Evolutionary conservation across 805 yeast genomes (phyloP).

Genomic region (Cyberlindnera xishuangbannaensis): DNA sequence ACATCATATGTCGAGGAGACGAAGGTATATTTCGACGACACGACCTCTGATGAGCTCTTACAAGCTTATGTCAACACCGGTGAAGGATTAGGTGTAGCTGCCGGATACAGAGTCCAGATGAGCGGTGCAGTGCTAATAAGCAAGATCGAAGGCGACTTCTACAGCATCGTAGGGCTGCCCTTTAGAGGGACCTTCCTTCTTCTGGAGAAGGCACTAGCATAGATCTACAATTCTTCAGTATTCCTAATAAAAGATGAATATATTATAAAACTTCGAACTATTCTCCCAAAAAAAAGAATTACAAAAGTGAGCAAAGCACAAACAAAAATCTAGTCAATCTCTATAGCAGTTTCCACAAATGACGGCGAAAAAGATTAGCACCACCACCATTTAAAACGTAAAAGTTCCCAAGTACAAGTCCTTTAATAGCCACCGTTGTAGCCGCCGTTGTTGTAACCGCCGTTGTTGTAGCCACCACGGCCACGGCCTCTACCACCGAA

Average conservation of each 20-base stretch:
- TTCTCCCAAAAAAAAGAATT: too few relatives aligned
- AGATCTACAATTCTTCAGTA: too few relatives aligned
- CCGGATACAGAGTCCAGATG: conserved; percentile 86
- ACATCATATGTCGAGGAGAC: conserved; percentile 37
- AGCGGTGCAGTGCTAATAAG: conserved; percentile 60
- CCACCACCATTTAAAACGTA: too few relatives aligned
- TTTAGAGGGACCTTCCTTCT: conserved; percentile 47
- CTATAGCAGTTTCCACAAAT: background rate
- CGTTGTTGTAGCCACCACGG: conserved; percentile 6
- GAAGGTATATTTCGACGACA: conserved; percentile 33
- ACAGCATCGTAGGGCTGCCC: conserved; percentile 87
- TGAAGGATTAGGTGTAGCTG: conserved; percentile 83
- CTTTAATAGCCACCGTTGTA: too few relatives aligned
- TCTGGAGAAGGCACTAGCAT: conserved; percentile 25
- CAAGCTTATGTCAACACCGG: conserved; percentile 56
- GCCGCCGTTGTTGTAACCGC: too few relatives aligned
- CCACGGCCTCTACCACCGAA: conserved; percentile 16
- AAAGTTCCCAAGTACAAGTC: too few relatives aligned
- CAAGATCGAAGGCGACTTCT: conserved; percentile 70
- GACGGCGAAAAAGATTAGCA: too few relatives aligned
- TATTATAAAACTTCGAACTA: too few relatives aligned
- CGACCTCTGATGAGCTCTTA: conserved; percentile 49
- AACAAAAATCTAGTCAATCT: background rate
- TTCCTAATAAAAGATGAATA: too few relatives aligned
- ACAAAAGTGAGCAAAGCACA: too few relatives aligned